These are phyloP conservation scores for Saccharomyces hybrid DNA, from an alignment of 1,139 yeast genomes.

Conservation along the genomic window DNA sequence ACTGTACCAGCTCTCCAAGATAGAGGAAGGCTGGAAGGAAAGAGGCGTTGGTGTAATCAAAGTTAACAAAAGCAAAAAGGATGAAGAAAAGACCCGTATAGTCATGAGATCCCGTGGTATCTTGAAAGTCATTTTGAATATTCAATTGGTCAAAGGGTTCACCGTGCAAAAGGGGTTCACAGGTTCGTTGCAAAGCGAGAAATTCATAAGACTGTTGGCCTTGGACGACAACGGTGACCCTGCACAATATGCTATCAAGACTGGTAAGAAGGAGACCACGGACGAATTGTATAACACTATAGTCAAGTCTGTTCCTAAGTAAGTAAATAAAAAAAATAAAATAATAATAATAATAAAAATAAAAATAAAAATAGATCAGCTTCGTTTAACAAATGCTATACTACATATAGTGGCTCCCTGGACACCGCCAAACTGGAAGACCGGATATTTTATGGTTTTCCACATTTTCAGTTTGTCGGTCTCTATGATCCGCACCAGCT, in stretches of 20 bases:
- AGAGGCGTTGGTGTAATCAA: constrained; percentile 86
- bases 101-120: constrained; percentile 92
- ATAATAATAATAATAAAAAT: background rate
- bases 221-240: constrained; percentile 55
- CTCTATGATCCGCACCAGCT: constrained; percentile 50
- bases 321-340: constrained; percentile 1
- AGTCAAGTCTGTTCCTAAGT: constrained; percentile 26
- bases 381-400: constrained; percentile 57
- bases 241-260: constrained; percentile 73
- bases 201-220: constrained; percentile 64
- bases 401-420: constrained; percentile 85
- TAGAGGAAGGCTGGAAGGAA: constrained; percentile 86
- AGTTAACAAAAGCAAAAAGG: constrained; percentile 47
- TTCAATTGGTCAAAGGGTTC: constrained; percentile 53
- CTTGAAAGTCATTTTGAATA: constrained; percentile 72
- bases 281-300: constrained; percentile 50
- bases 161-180: constrained; percentile 73
- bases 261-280: constrained; percentile 56
- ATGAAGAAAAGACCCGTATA: constrained; percentile 42
- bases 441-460: constrained; percentile 66
- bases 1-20: constrained; percentile 60
- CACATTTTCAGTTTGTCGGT: constrained; percentile 43
- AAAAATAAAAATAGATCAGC: background rate
- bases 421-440: constrained; percentile 80
- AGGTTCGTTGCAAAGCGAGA: constrained; percentile 73